Evolutionary conservation across 768 basidiomycete genomes (phyloP).

Genomic region (Mycena rebaudengoi): DNA sequence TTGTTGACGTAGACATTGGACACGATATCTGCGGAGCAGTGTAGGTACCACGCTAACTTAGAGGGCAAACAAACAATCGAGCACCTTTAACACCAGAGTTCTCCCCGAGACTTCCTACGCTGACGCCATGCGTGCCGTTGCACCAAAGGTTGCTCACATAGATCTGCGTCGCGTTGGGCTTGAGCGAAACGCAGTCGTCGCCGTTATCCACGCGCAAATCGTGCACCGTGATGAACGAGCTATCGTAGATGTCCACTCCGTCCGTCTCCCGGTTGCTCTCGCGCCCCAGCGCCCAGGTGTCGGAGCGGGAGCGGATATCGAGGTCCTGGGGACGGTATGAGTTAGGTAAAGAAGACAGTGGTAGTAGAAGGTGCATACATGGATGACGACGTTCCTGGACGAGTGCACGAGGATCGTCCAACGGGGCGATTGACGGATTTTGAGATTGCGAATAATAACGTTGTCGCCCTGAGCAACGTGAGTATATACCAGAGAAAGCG

Average conservation of each 20-base stretch:
- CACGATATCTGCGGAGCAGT: background rate
- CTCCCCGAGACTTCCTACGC: conserved; percentile 17
- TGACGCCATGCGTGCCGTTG: conserved; percentile 19
- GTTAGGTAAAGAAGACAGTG: no score
- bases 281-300: background rate
- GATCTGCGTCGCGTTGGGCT: conserved; percentile 19
- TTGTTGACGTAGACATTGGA: background rate
- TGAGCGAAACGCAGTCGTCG: conserved; percentile 21
- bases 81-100: background rate
- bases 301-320: background rate
- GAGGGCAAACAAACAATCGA: no score
- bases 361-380: background rate
- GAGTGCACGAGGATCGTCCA: background rate
- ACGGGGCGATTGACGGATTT: background rate
- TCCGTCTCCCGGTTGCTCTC: conserved; percentile 1
- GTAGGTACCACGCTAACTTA: background rate
- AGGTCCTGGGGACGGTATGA: background rate
- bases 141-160: conserved; percentile 18
- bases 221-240: background rate
- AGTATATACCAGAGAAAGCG: background rate
- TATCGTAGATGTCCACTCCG: background rate
- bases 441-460: background rate
- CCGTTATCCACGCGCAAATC: conserved; percentile 15
- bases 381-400: background rate
- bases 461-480: background rate